A percentile compares a stretch with the other conserved stretches of the same genome.
These are phyloP conservation scores for Yarrowia hollandica DNA, from an alignment of 805 yeast genomes.

Conservation along the genomic window DNA sequence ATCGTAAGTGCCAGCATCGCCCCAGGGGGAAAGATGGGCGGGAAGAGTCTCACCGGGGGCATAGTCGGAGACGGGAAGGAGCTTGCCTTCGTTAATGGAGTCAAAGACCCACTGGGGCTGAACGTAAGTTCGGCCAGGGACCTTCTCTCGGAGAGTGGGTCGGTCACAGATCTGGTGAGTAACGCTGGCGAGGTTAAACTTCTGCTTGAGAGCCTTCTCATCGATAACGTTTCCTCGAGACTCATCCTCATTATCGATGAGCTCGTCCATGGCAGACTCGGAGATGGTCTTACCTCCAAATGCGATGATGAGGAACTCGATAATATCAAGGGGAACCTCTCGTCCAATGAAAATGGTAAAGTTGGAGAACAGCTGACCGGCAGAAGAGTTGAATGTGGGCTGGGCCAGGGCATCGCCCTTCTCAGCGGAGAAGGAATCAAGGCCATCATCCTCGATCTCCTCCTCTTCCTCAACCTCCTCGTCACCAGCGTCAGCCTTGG, in stretches of 20 bases:
- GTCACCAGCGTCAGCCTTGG: conserved; percentile 42
- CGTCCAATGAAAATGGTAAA: conserved; percentile 88
- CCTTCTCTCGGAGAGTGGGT: conserved; percentile 73
- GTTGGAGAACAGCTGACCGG: conserved; percentile 62
- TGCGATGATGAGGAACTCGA: conserved; percentile 83
- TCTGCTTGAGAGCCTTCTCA: conserved; percentile 40
- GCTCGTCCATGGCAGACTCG: conserved; percentile 83
- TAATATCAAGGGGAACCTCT: conserved; percentile 89
- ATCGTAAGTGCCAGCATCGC: conserved; percentile 87
- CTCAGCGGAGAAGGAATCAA: conserved; percentile 65
- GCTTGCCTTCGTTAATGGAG: conserved; percentile 71
- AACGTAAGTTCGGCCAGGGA: conserved; percentile 87
- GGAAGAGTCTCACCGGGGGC: conserved; percentile 95
- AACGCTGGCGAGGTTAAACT: conserved; percentile 60
- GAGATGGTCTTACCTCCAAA: conserved; percentile 84
- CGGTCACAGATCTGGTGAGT: conserved; percentile 96
- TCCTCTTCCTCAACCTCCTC: conserved; percentile 36
- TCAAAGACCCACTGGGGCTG: conserved; percentile 99
- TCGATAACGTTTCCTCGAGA: conserved; percentile 44
- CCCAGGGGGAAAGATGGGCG: conserved; percentile 99
- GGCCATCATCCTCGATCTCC: conserved; percentile 45
- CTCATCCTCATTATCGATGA: conserved; percentile 50
- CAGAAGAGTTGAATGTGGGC: conserved; percentile 45
- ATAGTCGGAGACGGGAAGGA: conserved; percentile 76
- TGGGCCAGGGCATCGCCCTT: conserved; percentile 63